These are phyloP conservation scores for Stromatinia cepivora DNA, from an alignment of 2,329 filamentous ascomycete genomes.

Conservation along the genomic window DNA sequence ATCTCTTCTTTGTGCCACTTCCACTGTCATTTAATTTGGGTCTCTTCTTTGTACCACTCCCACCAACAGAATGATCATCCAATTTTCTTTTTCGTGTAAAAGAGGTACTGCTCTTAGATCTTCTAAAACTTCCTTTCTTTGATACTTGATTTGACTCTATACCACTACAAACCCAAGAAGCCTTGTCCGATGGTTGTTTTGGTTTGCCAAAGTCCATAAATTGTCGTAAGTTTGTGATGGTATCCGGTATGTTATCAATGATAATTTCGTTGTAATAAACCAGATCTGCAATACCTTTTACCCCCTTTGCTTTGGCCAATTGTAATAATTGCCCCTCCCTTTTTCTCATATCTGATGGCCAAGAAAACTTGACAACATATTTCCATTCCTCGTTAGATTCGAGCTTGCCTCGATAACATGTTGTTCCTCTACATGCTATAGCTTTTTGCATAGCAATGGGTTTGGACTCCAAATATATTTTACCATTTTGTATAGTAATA, in stretches of 20 bases:
- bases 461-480: too few species aligned
- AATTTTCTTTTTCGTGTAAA: constrained; percentile 26
- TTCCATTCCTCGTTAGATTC: constrained; percentile 29
- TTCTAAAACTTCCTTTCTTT: constrained; percentile 29
- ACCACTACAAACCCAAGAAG: constrained; percentile 31
- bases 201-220: constrained; percentile 34
- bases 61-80: constrained; percentile 27
- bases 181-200: constrained; percentile 31
- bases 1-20: constrained; percentile 28
- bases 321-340: constrained; percentile 38
- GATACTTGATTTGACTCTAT: constrained; percentile 28
- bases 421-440: constrained; percentile 31
- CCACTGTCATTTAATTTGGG: constrained; percentile 28
- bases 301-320: constrained; percentile 34
- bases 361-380: constrained; percentile 41
- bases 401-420: constrained; percentile 30
- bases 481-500: too few species aligned
- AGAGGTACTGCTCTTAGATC: constrained; percentile 23
- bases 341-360: constrained; percentile 37
- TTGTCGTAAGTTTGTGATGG: constrained; percentile 35
- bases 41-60: constrained; percentile 31
- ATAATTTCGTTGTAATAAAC: constrained; percentile 37
- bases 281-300: constrained; percentile 37
- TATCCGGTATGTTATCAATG: constrained; percentile 31
- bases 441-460: too few species aligned